Conservation (phyloP, 306 rosid species). For the Sechiopsis laciniata region DNA sequence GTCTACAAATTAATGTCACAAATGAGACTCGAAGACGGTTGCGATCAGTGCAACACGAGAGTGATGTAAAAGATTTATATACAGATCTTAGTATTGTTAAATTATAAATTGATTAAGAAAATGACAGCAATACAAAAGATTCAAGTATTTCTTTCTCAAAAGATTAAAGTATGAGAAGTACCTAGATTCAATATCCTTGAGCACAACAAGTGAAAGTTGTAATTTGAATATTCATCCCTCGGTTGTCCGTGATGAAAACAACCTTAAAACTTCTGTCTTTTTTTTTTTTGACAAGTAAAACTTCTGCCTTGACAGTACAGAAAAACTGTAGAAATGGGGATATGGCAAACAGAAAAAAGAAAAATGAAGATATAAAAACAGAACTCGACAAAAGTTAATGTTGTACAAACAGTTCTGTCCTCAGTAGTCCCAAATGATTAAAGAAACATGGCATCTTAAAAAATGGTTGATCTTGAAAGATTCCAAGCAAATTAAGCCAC, state of each 20-base stretch:
- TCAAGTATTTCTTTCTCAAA: not conserved
- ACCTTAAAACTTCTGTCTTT: not conserved
- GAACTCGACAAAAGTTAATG: not conserved
- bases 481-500: slow-evolving; percentile 19
- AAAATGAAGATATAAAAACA: not conserved
- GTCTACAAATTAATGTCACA: too few relatives aligned
- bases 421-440: slow-evolving; percentile 1
- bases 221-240: not conserved
- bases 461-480: not conserved
- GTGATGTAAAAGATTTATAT: not conserved
- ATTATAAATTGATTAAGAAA: not conserved
- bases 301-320: not conserved
- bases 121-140: not conserved
- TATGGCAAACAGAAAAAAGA: not conserved
- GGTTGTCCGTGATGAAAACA: not conserved
- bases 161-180: not conserved
- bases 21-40: too few relatives aligned
- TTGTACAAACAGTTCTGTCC: not conserved
- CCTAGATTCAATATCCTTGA: not conserved
- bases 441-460: slow-evolving; percentile 2
- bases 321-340: not conserved
- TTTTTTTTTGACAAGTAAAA: too few relatives aligned
- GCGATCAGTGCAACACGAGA: not conserved
- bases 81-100: not conserved
- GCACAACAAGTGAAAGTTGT: not conserved